Percentiles rank a stretch among this genome's conserved stretches.
These are phyloP conservation scores for Trichocladium antarcticum DNA, from an alignment of 495 filamentous ascomycete species.

Conservation along the genomic window DNA sequence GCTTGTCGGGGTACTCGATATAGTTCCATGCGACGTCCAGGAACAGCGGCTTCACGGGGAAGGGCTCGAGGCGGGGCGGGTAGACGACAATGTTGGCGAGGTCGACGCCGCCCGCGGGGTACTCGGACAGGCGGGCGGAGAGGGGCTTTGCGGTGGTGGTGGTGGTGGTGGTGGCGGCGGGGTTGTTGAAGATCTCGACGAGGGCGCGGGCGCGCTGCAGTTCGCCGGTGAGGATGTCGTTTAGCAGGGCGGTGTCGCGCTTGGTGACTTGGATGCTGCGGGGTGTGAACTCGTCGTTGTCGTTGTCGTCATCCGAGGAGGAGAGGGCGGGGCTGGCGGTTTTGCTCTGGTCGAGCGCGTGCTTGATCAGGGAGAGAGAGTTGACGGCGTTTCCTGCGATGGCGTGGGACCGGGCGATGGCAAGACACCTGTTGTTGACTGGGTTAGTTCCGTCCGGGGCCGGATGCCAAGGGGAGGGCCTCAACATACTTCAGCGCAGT, in stretches of 20 bases:
- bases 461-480: not conserved
- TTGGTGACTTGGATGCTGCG: conserved; percentile 50
- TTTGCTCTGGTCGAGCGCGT: conserved; percentile 49
- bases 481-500: conserved; percentile 63
- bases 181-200: conserved; percentile 60
- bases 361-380: conserved; percentile 70
- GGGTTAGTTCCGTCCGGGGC: not conserved
- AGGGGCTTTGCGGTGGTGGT: conserved; percentile 37
- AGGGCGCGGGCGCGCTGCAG: conserved; percentile 70
- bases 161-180: conserved; percentile 13
- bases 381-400: conserved; percentile 62
- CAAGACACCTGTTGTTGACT: conserved; percentile 52
- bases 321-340: conserved; percentile 32
- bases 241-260: conserved; percentile 45
- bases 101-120: conserved; percentile 54
- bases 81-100: conserved; percentile 73
- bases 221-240: conserved; percentile 49
- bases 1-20: conserved; percentile 75
- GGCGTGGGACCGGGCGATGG: conserved; percentile 75
- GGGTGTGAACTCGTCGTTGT: conserved; percentile 23
- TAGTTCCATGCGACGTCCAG: conserved; percentile 98
- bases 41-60: conserved; percentile 93
- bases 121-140: conserved; percentile 63
- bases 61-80: conserved; percentile 67
- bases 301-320: conserved; percentile 9